A percentile compares a stretch with the other conserved stretches of the same genome.
Evolutionary conservation across 371 early-diverging fungal species (phyloP).

Genomic region (Caulochytrium protostelioides): DNA sequence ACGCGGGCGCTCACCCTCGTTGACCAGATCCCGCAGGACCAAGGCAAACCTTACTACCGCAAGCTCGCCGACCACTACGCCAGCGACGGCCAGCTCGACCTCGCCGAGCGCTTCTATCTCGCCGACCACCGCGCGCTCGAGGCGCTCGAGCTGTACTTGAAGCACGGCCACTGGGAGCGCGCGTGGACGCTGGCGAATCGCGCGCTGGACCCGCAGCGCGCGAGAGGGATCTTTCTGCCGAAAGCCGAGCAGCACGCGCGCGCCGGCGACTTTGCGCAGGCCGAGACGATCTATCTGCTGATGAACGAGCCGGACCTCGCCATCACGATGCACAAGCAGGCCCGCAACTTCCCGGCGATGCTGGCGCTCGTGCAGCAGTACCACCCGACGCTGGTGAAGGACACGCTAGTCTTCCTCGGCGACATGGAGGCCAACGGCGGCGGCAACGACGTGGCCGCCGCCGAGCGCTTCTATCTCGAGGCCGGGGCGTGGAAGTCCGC

Average conservation of each 20-base stretch:
- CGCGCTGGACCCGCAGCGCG: no score
- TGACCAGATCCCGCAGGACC: not conserved
- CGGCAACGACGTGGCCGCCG: slow-evolving; percentile 20
- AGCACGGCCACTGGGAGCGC: slow-evolving; percentile 25
- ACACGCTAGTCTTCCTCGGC: slow-evolving; percentile 29
- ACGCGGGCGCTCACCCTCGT: no score
- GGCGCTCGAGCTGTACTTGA: slow-evolving; percentile 32
- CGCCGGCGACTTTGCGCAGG: slow-evolving; percentile 22
- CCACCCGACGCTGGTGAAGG: slow-evolving; percentile 26
- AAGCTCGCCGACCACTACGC: slow-evolving; percentile 25
- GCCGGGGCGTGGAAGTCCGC: slow-evolving; percentile 32
- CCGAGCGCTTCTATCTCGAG: slow-evolving; percentile 32
- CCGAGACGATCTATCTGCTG: slow-evolving; percentile 29
- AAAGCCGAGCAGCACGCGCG: not conserved
- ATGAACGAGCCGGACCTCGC: slow-evolving; percentile 31
- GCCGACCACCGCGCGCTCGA: slow-evolving; percentile 21
- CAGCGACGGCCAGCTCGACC: slow-evolving; percentile 10
- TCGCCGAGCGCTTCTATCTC: slow-evolving; percentile 29
- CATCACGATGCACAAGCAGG: slow-evolving; percentile 38
- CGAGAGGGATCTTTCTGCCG: no score
- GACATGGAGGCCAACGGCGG: slow-evolving; percentile 31
- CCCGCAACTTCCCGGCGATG: slow-evolving; percentile 33
- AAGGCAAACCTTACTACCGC: slow-evolving; percentile 16
- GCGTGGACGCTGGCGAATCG: slow-evolving; percentile 29
- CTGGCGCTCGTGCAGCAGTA: slow-evolving; percentile 27